A percentile compares a stretch with the other conserved stretches of the same genome.
Conservation (phyloP, 345 rosid species). For the Rhodamnia rubescens region DNA sequence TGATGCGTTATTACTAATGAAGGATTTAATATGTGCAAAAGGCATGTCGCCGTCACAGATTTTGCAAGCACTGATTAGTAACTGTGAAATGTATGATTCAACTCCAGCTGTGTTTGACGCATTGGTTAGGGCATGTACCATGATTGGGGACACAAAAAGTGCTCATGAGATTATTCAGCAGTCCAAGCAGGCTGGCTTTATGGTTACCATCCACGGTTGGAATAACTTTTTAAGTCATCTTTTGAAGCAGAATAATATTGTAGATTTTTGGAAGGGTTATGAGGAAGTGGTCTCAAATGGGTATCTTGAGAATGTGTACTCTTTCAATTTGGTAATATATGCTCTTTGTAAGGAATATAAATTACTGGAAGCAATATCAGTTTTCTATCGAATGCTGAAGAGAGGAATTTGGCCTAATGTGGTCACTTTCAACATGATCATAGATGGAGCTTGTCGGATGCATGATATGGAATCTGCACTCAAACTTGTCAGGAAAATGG, state of each 20-base stretch:
- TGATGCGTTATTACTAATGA: constrained; percentile 33
- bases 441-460: constrained; percentile 29
- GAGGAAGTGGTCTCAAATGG: constrained; percentile 36
- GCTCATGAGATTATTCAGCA: constrained; percentile 42
- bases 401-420: constrained; percentile 52
- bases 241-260: constrained; percentile 37
- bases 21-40: constrained; percentile 23
- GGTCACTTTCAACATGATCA: constrained; percentile 60
- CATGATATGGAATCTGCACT: constrained; percentile 4
- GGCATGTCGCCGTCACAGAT: constrained; percentile 31
- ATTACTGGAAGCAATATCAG: constrained; percentile 36
- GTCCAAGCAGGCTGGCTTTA: constrained; percentile 19
- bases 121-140: constrained; percentile 55
- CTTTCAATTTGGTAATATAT: constrained; percentile 52
- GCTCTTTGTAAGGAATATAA: constrained; percentile 44
- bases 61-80: constrained; percentile 33
- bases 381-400: constrained; percentile 51
- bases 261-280: constrained; percentile 42
- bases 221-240: constrained; percentile 57
- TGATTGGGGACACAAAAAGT: constrained; percentile 26
- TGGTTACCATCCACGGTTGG: constrained; percentile 53
- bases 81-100: constrained; percentile 23
- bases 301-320: constrained; percentile 45
- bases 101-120: constrained; percentile 46
- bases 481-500: constrained; percentile 21